phyloP scores from a whole-genome alignment of 2,329 filamentous ascomycete species.

The Arachnomyces sp. region DNA sequence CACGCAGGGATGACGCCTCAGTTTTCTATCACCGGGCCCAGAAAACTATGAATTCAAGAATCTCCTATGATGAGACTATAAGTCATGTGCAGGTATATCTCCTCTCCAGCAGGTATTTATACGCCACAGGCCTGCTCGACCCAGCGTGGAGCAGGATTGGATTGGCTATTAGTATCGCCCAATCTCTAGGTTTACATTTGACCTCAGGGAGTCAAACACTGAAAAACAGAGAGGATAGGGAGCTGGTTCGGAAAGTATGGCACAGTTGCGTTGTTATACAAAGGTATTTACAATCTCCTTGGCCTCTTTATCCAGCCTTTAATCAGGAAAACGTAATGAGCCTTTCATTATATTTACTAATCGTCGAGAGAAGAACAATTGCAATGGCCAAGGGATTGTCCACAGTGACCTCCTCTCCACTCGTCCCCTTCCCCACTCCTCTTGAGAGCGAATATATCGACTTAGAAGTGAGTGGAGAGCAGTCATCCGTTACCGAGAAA shows the following conservation, averaged over 20 bases:
- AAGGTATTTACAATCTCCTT: constrained; percentile 6
- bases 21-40: constrained; percentile 15
- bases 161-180: constrained; percentile 15
- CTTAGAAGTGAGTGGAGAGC: constrained; percentile 9
- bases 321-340: background rate
- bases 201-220: constrained; percentile 13
- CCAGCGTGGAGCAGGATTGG: constrained; percentile 19
- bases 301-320: background rate
- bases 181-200: constrained; percentile 15
- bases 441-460: constrained; percentile 21
- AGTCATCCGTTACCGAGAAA: constrained; percentile 8
- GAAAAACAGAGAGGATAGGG: constrained; percentile 10
- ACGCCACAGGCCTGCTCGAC: constrained; percentile 14
- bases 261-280: constrained; percentile 20
- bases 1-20: constrained; percentile 7
- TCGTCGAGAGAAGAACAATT: constrained; percentile 10
- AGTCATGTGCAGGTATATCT: constrained; percentile 16
- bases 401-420: constrained; percentile 13
- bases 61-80: constrained; percentile 8
- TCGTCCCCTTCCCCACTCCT: constrained; percentile 17
- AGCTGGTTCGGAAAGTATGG: constrained; percentile 19
- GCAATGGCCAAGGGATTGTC: constrained; percentile 16
- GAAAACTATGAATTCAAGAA: constrained; percentile 11
- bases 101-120: constrained; percentile 17
- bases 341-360: constrained; percentile 1